These are phyloP conservation scores for Penicillium sp. DNA, from an alignment of 2,329 filamentous ascomycete species.

Conservation along the genomic window DNA sequence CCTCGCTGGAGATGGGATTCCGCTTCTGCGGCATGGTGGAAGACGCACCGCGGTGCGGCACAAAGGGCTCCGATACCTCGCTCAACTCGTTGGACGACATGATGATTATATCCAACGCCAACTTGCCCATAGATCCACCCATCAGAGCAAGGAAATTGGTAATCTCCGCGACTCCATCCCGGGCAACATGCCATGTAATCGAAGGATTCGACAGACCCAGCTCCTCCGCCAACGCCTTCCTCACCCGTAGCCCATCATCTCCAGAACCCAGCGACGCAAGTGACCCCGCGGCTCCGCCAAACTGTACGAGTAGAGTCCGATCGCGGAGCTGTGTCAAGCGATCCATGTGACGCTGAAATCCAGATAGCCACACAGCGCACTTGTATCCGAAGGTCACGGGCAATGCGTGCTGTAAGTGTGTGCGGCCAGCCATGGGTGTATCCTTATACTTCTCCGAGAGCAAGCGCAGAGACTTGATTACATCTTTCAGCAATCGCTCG, in stretches of 20 bases:
- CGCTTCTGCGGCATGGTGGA: conserved; percentile 65
- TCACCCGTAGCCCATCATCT: conserved; percentile 54
- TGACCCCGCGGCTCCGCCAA: conserved; percentile 61
- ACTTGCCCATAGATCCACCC: conserved; percentile 59
- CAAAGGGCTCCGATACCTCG: conserved; percentile 61
- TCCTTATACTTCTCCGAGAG: conserved; percentile 54
- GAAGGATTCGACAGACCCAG: conserved; percentile 54
- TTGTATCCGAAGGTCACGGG: conserved; percentile 64
- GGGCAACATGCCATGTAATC: conserved; percentile 63
- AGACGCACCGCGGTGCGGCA: conserved; percentile 58
- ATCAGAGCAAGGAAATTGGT: conserved; percentile 58
- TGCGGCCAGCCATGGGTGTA: conserved; percentile 62
- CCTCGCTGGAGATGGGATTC: conserved; percentile 62
- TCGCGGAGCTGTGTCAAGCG: conserved; percentile 53
- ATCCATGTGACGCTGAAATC: conserved; percentile 54
- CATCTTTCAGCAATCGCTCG: conserved; percentile 47
- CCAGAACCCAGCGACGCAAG: conserved; percentile 57
- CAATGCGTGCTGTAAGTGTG: conserved; percentile 62
- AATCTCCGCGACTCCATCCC: conserved; percentile 60
- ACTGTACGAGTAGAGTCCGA: conserved; percentile 58
- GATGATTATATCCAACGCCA: conserved; percentile 60
- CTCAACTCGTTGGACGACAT: conserved; percentile 62
- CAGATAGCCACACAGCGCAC: conserved; percentile 59
- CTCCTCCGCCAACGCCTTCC: conserved; percentile 54
- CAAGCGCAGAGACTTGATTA: conserved; percentile 48